Evolutionary conservation across 2,329 filamentous ascomycete species (phyloP), one percentile per base, ranked within the genome.

Genomic region (Lecanosticta acicola): DNA sequence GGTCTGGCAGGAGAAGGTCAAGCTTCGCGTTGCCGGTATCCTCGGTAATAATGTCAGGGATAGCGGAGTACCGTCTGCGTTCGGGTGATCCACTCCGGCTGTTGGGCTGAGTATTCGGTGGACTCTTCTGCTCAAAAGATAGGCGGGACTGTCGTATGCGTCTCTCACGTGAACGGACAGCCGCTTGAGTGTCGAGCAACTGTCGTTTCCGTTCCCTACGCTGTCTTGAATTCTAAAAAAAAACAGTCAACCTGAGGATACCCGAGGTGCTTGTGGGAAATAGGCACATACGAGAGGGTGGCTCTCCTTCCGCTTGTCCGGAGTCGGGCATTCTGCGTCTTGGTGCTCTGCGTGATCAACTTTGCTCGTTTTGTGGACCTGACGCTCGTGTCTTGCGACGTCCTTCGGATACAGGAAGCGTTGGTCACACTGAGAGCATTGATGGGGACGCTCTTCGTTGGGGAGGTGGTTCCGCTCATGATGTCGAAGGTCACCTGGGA

Each of bases 341-440:
- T n/a, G n/a, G n/a, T n/a, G n/a, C n/a, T n/a, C n/a, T 16, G 13
- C 13, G 13, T 32, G 24, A 32, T 32, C 39, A 17, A 13, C 17
- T 8, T 19, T 13, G 29, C 29, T 34, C 10, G 17, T 33, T 4
- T 17, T n/a, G 11, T 33, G 24, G 26, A 40, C 39, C 11, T 40
- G 43, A 13, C 43, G 17, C 10, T 34, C 20, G 17, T 46, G 43
- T 10, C 43, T 40, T 10, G 38, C 20, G 13, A 46, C 17, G n/a
- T 46, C 43, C 38, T 46, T 46, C 1, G 43, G 43, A 37, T 46
- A 46, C 16, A 46, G 13, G 19, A 46, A 46, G 2, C 37, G 26
- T 5, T 39, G 18, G 4, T 38, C 43, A 17, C 43, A 46, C 8
- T 46, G 24, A 3, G 16, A 11, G 21, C 43, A 46, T 18, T 24